phyloP scores from a whole-genome alignment of 2,329 filamentous ascomycete genomes.

The Penicillium hordei region DNA sequence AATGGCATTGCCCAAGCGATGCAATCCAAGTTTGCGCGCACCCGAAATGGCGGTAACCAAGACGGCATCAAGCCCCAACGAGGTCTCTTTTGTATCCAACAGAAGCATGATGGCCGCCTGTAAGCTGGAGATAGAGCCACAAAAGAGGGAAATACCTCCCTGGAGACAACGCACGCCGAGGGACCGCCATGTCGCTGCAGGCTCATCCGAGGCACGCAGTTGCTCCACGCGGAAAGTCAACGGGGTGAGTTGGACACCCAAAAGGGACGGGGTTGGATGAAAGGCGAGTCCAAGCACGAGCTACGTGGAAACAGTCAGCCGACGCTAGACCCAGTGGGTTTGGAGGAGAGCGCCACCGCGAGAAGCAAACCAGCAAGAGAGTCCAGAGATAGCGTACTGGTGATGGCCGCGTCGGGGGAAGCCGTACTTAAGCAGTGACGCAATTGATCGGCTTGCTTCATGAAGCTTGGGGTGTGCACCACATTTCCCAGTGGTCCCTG shows the following conservation, averaged over 20 bases:
- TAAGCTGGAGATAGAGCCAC: background rate
- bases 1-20: too few species aligned
- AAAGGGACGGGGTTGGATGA: background rate
- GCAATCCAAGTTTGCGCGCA: background rate
- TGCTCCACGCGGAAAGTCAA: background rate
- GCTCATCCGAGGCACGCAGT: background rate
- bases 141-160: background rate
- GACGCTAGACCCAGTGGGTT: background rate
- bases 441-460: conserved; percentile 5
- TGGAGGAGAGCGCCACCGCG: background rate
- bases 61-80: background rate
- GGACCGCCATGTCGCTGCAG: background rate
- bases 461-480: conserved; percentile 11
- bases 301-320: background rate
- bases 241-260: background rate
- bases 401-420: background rate
- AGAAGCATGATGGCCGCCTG: background rate
- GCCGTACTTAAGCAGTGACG: background rate
- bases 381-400: background rate
- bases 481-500: conserved; percentile 14
- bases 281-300: background rate
- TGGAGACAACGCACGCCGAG: background rate
- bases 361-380: background rate
- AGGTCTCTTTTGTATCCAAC: background rate
- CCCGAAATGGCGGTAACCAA: background rate